Base-by-base conservation (phyloP, 202 grass and related monocot species). In the Schoenoplectus tabernaemontani region DNA sequence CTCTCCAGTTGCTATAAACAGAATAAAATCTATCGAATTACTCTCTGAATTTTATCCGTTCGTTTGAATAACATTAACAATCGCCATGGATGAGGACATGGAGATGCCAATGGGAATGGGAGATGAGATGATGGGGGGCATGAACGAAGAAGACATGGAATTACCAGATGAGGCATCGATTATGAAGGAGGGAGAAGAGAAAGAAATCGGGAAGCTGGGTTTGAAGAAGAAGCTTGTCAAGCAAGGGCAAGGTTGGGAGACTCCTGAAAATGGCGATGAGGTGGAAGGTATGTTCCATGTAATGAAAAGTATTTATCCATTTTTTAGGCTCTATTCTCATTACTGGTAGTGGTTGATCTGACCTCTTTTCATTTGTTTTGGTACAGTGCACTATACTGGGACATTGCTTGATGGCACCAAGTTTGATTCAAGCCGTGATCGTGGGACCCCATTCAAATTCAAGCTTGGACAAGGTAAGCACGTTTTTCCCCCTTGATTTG, bases 241-340 rank as follows among this genome's bases (percentile, higher is more conserved):
- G 84, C 91, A 88, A 73, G 91, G 91, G 1, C 88, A 93, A 37
- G 86, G 89, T 4, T 93, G 91, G 94, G 94, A 93, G 33, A 86
- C 71, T 16, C 91, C 94, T 39, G 94, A 97, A 85, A 88, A 91
- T 82, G 94, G 94, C 83, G 94, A 97, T 75, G 94, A 97, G 87
- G 94, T 97, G 2, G 94, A 97, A 93, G 94, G 94, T 97, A 83
- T n/a, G n/a, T n/a, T n/a, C n/a, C n/a, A n/a, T n/a, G n/a, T n/a
- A n/a, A n/a, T n/a, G n/a, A n/a, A n/a, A n/a, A n/a, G n/a, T n/a
- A n/a, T n/a, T n/a, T n/a, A n/a, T n/a, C n/a, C n/a, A n/a, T n/a
- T n/a, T n/a, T 37, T 12, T 70, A n/a, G n/a, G n/a, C 46, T 81
- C 3, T 0, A 13, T 59, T 42, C 19, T 22, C 26, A 15, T 63